Evolutionary conservation across 2,329 filamentous ascomycete genomes (phyloP), one percentile per base, ranked within the genome.

Genomic region (Neophaeococcomyces mojaviensis): DNA sequence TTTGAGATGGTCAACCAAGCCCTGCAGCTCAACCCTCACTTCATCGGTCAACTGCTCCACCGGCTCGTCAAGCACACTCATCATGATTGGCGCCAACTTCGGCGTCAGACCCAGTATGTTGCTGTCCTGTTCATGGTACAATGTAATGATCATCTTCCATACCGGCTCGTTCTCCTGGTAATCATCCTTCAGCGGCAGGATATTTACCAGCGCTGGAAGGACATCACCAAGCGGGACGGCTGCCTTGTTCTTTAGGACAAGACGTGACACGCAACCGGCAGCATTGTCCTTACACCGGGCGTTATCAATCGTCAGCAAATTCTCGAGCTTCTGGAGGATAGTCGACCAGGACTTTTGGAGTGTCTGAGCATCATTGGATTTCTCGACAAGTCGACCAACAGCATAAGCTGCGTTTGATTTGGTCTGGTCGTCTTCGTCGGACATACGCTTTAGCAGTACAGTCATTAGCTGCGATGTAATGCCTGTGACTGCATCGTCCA

Each of bases 351-450:
- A 77, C 58, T 85, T 78, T 48, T 88, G 72, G 51, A 95, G 81
- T 49, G 85, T 82, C 56, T 79, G 77, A 55, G 68, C 78, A 57
- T 92, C 82, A 47, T 79, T 78, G 9, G 88, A 94, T 70, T 88
- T 82, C 66, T 85, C 78, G 56, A 94, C 79, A 38, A 98, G 77
- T 53, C 94, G 78, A 34, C 92, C 92, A 47, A 86, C 80, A 44
- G 88, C 92, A 61, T 94, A 98, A 4, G 89, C 88, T 18, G 92
- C 88, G 64, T 97, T 97, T 57, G 88, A 95, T 73, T 92, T 94
- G 49, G 88, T 87, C 69, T 96, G 88, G 28, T 82, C 73, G 61
- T 98, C 89, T 60, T 92, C 86, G 59, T 98, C 92, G 9, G 81
- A 81, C 10, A 98, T 77, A 46, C 90, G 86, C 68, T 94, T 89